Conservation (phyloP, 192 early-diverging fungal species). For the Entomortierella lignicola region DNA sequence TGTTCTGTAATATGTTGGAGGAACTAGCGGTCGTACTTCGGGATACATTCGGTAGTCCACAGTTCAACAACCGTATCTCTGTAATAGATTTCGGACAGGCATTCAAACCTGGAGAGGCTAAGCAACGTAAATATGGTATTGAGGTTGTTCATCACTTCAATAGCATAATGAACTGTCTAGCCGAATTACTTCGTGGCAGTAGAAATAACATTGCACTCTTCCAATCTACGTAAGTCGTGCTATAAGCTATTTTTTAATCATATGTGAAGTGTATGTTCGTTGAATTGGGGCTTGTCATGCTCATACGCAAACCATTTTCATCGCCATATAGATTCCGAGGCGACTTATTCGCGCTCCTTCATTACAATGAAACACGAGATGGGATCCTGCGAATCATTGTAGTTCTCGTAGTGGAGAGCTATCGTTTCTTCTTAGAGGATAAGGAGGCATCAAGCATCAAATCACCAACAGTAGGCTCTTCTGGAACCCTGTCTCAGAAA, state of each 20-base stretch:
- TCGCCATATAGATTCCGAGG: constrained; percentile 56
- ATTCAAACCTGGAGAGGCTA: constrained; percentile 27
- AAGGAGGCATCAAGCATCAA: constrained; percentile 13
- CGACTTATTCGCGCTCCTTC: constrained; percentile 66
- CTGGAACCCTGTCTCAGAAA: constrained; percentile 23
- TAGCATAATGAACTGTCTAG: constrained; percentile 60
- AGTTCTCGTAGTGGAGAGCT: constrained; percentile 58
- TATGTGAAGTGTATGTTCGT: neutral
- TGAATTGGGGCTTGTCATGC: neutral
- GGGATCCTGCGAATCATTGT: constrained; percentile 63
- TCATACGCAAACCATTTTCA: neutral
- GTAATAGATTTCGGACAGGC: constrained; percentile 47
- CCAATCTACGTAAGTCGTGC: constrained; percentile 57
- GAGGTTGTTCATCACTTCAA: constrained; percentile 66
- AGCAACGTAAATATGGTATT: constrained; percentile 54
- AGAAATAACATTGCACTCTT: constrained; percentile 60
- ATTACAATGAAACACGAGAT: constrained; percentile 63
- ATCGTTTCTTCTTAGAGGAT: constrained; percentile 48
- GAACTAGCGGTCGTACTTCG: constrained; percentile 61
- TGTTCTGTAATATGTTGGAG: constrained; percentile 64
- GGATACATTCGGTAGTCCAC: constrained; percentile 44
- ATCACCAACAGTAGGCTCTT: constrained; percentile 19
- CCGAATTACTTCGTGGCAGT: constrained; percentile 56
- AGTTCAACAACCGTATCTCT: constrained; percentile 56
- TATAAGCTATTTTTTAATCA: neutral